These are phyloP conservation scores for Terana coerulea DNA, from an alignment of 768 basidiomycete species.

Conservation along the genomic window DNA sequence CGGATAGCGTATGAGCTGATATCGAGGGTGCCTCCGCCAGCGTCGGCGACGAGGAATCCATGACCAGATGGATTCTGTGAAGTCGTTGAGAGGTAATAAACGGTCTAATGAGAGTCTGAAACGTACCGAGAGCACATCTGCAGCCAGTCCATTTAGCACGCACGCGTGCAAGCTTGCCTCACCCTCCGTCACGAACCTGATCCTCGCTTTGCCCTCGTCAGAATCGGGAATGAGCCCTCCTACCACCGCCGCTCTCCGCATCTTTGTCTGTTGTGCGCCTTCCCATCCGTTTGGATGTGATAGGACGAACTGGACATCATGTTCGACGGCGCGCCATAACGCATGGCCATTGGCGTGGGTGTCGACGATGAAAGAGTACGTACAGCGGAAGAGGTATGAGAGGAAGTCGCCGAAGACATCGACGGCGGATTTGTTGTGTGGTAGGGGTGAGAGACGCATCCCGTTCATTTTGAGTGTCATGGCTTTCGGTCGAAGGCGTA, in stretches of 20 bases:
- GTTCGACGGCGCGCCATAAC: slow-evolving; percentile 69
- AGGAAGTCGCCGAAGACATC: slow-evolving; percentile 81
- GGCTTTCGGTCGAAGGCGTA: slow-evolving; percentile 69
- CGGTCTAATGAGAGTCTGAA: no score
- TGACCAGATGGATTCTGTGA: slow-evolving; percentile 67
- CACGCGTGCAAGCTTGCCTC: slow-evolving; percentile 83
- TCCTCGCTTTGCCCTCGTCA: slow-evolving; percentile 65
- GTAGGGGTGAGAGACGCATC: slow-evolving; percentile 69
- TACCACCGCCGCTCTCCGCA: slow-evolving; percentile 69
- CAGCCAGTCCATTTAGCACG: slow-evolving; percentile 71
- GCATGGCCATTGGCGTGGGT: slow-evolving; percentile 76
- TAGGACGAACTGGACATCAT: slow-evolving; percentile 68
- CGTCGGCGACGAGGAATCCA: slow-evolving; percentile 78
- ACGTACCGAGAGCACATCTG: slow-evolving; percentile 69
- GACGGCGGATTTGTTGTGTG: slow-evolving; percentile 61
- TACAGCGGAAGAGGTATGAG: slow-evolving; percentile 69
- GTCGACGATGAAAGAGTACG: slow-evolving; percentile 70
- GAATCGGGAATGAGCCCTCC: slow-evolving; percentile 74
- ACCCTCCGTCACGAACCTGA: slow-evolving; percentile 80
- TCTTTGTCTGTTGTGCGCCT: slow-evolving; percentile 70
- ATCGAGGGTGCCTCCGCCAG: slow-evolving; percentile 78
- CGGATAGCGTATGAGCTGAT: slow-evolving; percentile 78
- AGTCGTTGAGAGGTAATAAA: not conserved
- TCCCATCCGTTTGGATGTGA: slow-evolving; percentile 86
- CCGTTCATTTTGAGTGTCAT: slow-evolving; percentile 86